A percentile compares a stretch with the other conserved stretches of the same genome.
Evolutionary conservation across 805 yeast genomes (phyloP).

Genomic region (Spathaspora girioi): DNA sequence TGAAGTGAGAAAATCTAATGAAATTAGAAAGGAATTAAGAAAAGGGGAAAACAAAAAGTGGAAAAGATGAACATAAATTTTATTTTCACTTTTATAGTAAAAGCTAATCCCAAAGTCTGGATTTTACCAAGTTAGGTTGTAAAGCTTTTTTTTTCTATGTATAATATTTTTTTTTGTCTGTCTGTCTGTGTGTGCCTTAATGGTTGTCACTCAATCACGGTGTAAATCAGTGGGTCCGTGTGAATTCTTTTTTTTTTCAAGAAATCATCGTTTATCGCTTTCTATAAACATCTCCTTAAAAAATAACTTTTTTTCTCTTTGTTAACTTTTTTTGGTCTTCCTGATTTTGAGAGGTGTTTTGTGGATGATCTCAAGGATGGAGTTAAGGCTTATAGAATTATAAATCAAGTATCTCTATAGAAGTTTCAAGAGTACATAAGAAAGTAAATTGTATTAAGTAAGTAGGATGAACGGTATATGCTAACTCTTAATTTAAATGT

Average conservation of each 20-base stretch:
- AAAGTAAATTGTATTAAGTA: too few relatives aligned
- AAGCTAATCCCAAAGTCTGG: neutral
- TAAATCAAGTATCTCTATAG: neutral
- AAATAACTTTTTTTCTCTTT: neutral
- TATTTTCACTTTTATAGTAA: neutral
- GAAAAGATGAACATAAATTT: neutral
- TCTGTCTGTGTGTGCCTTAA: slow-evolving; percentile 2
- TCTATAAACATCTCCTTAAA: neutral
- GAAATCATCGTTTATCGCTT: slow-evolving; percentile 1
- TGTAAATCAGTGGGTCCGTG: neutral
- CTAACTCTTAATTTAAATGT: neutral
- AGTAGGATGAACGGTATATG: too few relatives aligned
- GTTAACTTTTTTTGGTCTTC: too few relatives aligned
- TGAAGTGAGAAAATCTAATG: neutral
- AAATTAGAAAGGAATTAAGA: neutral
- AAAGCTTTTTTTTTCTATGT: neutral
- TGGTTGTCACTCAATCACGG: neutral
- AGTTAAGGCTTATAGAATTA: neutral
- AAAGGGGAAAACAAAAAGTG: slow-evolving; percentile 2
- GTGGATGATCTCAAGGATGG: neutral
- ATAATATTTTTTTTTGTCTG: neutral
- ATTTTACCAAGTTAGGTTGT: neutral
- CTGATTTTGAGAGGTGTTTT: slow-evolving; percentile 3
- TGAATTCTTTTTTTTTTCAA: neutral
- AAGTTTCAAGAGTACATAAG: too few relatives aligned